Percentiles rank a stretch among this genome's conserved stretches.
These are phyloP conservation scores for Fusarium sp. DNA, from an alignment of 2,329 filamentous ascomycete species.

Conservation along the genomic window DNA sequence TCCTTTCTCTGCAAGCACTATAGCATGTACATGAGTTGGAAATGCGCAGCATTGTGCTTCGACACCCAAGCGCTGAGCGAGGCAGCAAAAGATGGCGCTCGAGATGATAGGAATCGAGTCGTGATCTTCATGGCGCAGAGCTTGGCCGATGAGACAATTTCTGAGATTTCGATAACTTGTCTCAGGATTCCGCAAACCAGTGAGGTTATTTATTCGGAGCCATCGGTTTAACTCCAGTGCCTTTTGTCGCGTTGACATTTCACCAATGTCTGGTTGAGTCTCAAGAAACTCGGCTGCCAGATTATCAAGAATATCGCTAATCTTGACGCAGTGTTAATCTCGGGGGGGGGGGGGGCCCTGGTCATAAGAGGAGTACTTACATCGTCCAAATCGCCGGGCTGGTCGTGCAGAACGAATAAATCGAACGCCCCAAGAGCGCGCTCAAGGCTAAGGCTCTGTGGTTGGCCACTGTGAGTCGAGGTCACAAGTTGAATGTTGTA, in stretches of 20 bases:
- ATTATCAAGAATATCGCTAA: constrained; percentile 71
- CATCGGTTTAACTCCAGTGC: constrained; percentile 76
- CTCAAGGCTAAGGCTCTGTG: constrained; percentile 68
- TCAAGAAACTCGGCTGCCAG: constrained; percentile 67
- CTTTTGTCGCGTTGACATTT: constrained; percentile 71
- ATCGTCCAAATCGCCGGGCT: constrained; percentile 78
- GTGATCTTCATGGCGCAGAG: constrained; percentile 76
- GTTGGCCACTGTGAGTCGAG: constrained; percentile 22
- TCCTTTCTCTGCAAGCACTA: constrained; percentile 72
- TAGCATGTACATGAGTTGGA: constrained; percentile 85
- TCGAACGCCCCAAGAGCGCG: constrained; percentile 85
- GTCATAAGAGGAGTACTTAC: constrained; percentile 54
- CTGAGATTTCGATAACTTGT: constrained; percentile 80
- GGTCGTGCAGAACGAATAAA: constrained; percentile 83
- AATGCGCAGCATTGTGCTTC: constrained; percentile 83
- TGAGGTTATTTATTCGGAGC: constrained; percentile 74
- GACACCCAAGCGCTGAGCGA: constrained; percentile 80
- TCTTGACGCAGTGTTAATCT: constrained; percentile 54
- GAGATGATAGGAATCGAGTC: constrained; percentile 88
- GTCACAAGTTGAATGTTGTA: constrained; percentile 49
- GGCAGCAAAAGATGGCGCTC: constrained; percentile 83
- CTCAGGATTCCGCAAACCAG: constrained; percentile 73
- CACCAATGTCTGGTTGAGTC: constrained; percentile 63
- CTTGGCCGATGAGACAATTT: constrained; percentile 89
- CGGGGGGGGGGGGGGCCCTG: background rate